These are phyloP conservation scores for Pochonia chlamydosporia DNA, from an alignment of 2,329 filamentous ascomycete genomes.

Conservation along the genomic window DNA sequence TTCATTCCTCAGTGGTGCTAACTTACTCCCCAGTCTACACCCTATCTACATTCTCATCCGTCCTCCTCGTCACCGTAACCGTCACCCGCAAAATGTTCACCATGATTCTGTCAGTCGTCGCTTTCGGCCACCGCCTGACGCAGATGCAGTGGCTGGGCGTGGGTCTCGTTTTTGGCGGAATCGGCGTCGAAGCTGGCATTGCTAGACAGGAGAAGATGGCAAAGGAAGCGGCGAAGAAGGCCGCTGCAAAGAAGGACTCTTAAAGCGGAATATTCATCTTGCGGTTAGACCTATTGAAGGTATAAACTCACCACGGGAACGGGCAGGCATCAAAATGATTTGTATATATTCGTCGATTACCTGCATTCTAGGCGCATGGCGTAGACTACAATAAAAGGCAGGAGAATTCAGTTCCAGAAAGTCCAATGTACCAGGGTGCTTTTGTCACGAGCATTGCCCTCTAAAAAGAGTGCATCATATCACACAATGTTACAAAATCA, in stretches of 20 bases:
- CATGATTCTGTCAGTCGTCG: slow-evolving; percentile 93
- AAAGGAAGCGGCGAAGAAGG: slow-evolving; percentile 61
- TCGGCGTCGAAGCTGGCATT: slow-evolving; percentile 83
- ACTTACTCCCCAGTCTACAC: slow-evolving; percentile 63
- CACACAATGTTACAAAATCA: not conserved
- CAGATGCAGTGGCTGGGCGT: slow-evolving; percentile 94
- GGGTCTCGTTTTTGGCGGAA: slow-evolving; percentile 86
- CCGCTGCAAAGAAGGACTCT: slow-evolving; percentile 25
- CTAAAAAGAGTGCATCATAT: no score
- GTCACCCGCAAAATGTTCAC: slow-evolving; percentile 99
- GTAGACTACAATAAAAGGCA: no score
- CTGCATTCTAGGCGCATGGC: no score
- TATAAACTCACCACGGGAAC: no score
- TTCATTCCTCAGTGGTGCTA: slow-evolving; percentile 10
- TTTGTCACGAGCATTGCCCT: no score
- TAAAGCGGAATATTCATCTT: slow-evolving; percentile 6
- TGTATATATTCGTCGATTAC: no score
- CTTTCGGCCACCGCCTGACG: slow-evolving; percentile 83
- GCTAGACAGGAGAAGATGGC: slow-evolving; percentile 75
- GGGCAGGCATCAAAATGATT: no score
- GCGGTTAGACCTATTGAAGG: no score
- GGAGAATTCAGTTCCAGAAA: no score
- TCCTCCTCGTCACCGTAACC: slow-evolving; percentile 91
- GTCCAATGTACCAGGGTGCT: no score
- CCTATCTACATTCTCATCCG: slow-evolving; percentile 81